These are phyloP conservation scores for Heliamphora pulchella DNA, from an alignment of 179 eudicot species.

Conservation along the genomic window DNA sequence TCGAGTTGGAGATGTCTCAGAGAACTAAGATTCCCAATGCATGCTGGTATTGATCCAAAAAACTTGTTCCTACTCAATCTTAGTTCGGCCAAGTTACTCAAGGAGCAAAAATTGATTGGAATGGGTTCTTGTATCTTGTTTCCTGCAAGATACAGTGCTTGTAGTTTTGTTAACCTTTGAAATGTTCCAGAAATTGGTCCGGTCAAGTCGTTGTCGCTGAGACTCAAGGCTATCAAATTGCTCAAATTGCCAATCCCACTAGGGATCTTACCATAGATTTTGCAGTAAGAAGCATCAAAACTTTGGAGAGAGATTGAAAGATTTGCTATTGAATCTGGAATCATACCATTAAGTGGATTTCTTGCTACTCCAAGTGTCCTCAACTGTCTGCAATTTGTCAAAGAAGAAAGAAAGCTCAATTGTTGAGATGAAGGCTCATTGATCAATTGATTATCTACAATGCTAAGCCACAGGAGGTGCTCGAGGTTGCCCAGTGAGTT, in stretches of 20 bases:
- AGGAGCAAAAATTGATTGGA: background rate
- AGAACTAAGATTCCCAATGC: background rate
- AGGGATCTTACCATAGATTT: background rate
- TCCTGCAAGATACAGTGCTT: background rate
- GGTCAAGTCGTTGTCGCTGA: background rate
- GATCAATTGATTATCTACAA: too few relatives aligned
- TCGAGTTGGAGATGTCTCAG: background rate
- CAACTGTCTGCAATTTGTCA: too few relatives aligned
- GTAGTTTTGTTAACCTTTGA: background rate
- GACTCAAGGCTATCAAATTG: background rate
- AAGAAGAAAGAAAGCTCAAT: too few relatives aligned
- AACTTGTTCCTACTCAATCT: background rate
- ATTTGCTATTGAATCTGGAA: background rate
- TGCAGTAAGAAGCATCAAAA: background rate
- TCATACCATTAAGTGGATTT: background rate
- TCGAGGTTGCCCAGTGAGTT: too few relatives aligned
- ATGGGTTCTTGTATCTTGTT: conserved; percentile 4
- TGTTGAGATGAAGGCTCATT: too few relatives aligned
- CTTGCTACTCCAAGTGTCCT: too few relatives aligned
- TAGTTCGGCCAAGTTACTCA: background rate
- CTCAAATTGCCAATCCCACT: background rate
- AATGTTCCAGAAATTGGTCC: background rate
- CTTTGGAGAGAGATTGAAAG: background rate
- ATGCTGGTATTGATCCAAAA: background rate
- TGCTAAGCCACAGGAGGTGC: too few relatives aligned